phyloP scores from a whole-genome alignment of 805 yeast species.

The Torulaspora delbrueckii region DNA sequence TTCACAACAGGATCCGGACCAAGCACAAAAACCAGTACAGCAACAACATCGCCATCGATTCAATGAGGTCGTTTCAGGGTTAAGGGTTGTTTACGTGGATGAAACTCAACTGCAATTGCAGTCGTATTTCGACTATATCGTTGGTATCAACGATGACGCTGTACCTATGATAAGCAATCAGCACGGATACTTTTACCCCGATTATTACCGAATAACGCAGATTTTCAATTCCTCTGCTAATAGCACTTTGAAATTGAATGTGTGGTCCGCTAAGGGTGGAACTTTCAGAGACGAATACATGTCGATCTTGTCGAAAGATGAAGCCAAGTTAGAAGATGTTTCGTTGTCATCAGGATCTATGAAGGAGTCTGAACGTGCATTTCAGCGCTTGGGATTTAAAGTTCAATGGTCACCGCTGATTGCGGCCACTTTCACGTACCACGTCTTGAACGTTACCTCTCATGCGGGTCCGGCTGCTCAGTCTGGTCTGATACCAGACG shows the following conservation, averaged over 20 bases:
- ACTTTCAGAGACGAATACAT: slow-evolving; percentile 40
- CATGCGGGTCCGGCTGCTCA: slow-evolving; percentile 71
- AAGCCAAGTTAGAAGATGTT: slow-evolving; percentile 25
- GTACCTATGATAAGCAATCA: slow-evolving; percentile 38
- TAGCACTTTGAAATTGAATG: slow-evolving; percentile 47
- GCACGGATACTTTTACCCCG: slow-evolving; percentile 37
- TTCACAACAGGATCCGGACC: slow-evolving; percentile 25
- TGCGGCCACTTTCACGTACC: slow-evolving; percentile 82
- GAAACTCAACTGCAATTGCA: slow-evolving; percentile 58
- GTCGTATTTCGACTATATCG: slow-evolving; percentile 81
- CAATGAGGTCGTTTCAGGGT: slow-evolving; percentile 42
- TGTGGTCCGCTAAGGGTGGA: slow-evolving; percentile 90
- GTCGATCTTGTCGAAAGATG: slow-evolving; percentile 31
- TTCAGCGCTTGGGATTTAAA: slow-evolving; percentile 56
- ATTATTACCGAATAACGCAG: slow-evolving; percentile 38
- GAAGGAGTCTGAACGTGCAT: slow-evolving; percentile 28
- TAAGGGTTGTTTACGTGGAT: slow-evolving; percentile 52
- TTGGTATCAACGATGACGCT: slow-evolving; percentile 74
- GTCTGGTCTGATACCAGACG: slow-evolving; percentile 77
- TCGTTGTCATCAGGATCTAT: slow-evolving; percentile 18
- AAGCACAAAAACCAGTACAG: slow-evolving; percentile 14
- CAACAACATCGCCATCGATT: slow-evolving; percentile 22
- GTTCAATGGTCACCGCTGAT: slow-evolving; percentile 73
- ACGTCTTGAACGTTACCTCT: slow-evolving; percentile 66
- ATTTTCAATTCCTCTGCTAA: slow-evolving; percentile 24